Base-by-base conservation (phyloP, 306 rosid species). In the apple (Malus domestica) region DNA sequence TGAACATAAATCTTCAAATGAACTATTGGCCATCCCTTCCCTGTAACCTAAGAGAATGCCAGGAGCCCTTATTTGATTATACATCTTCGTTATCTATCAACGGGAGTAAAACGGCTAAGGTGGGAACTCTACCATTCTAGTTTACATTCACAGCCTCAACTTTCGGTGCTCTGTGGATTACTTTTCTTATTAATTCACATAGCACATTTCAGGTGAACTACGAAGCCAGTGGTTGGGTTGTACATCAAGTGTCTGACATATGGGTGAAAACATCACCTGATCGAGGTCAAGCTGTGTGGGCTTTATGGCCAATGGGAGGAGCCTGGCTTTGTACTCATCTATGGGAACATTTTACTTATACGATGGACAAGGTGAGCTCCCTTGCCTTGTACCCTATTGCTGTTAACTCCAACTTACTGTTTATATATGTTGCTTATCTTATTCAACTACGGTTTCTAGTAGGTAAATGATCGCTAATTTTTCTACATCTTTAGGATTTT, bases 271-370 rank as follows among this genome's bases (percentile, higher is more conserved):
- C 95, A 71, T 94, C 98, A 58, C 93, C 98, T 1, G 98, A 91
- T 84, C 86, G 88, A 66, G 98, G 97, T 80, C 76, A 82, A 77
- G 97, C 98, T 65, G 97, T 91, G 60, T 94, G 97, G 97, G 96
- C 97, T 19, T 78, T 94, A 75, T 94, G 98, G 97, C 98, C 93
- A 54, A 89, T 94, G 95, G 98, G 98, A 57, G 98, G 98, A 81
- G 97, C 98, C 65, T 94, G 98, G 97, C 81, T 91, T 59, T 87
- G 89, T 83, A 82, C 85, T 65, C 97, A 94, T 87, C 85, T 91
- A 29, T 94, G 98, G 98, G 98, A 94, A 82, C 98, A 94, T 86
- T 94, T 88, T 80, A 74, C 81, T 60, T 87, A 91, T 83, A 94
- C 97, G 66, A 72, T 89, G 96, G 93, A 91, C 87, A 90, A 87